Evolutionary conservation across 305 asterid species (phyloP), one percentile per base, ranked within the genome.

Genomic region (Striga hermonthica): DNA sequence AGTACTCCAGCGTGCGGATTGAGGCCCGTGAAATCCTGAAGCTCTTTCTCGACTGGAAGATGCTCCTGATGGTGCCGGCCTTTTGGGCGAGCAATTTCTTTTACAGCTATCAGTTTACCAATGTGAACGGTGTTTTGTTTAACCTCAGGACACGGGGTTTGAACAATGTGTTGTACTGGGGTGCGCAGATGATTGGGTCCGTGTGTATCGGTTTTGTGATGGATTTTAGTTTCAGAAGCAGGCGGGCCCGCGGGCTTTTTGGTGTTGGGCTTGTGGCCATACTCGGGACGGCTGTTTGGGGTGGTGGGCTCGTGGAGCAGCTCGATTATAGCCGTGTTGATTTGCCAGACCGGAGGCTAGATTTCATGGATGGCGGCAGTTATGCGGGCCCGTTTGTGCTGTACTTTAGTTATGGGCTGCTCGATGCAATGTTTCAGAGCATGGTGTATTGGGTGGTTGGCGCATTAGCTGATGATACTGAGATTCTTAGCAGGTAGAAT

Each of bases 391-490:
- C 97, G 0, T 93, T 87, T 12, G 78, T 90, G 50, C 66, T 90
- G 84, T 93, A 93, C 65, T 93, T 93, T 52, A 64, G 92, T 65
- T 90, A 89, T 67, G 97, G 98, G 14, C 78, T 93, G 78, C 95
- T 90, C 47, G 98, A 89, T 79, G 91, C 96, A 49, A 90, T 93
- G 97, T 87, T 80, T 74, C 98, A 93, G 69, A 89, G 95, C 64
- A 84, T 90, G 98, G 95, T 90, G 0, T 93, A 87, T 54, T 90
- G 97, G 98, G 72, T 90, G 0, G 87, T 93, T 16, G 97, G 97
- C 56, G 91, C 96, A 13, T 78, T 90, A 37, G 98, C 95, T 9
- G 95, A 90, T 74, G 96, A 89, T 68, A 87, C 95, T 3, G 94
- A 86, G 87, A 60, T 90, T 36, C 95, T 90, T 56, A 87, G 97